Evolutionary conservation across 208 protist genomes (phyloP).

Genomic region (Acanthamoeba triangularis): DNA sequence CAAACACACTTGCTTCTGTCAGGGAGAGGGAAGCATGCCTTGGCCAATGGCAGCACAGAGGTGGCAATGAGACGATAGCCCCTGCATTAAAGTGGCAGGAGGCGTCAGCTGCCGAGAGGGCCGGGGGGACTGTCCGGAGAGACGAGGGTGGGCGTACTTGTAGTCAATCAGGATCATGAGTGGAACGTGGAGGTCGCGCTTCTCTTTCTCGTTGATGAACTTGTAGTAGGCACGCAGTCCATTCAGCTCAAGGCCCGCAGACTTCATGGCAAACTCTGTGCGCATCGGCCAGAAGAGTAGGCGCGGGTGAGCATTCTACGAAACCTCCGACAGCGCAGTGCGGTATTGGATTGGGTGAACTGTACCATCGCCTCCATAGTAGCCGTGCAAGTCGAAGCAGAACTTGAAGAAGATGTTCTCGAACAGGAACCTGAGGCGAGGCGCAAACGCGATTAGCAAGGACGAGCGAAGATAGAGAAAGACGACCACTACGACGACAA

Average conservation of each 20-base stretch:
- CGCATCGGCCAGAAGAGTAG: no score
- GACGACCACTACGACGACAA: no score
- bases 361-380: constrained; percentile 86
- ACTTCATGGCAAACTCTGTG: constrained; percentile 74
- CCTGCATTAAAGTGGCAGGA: neutral
- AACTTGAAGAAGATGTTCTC: constrained; percentile 82
- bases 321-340: no score
- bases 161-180: constrained; percentile 76
- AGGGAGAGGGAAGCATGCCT: neutral
- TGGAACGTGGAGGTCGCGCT: constrained; percentile 44
- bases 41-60: constrained; percentile 61
- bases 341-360: neutral
- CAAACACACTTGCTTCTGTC: neutral
- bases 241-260: constrained; percentile 53
- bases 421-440: constrained; percentile 69
- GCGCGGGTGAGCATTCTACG: no score
- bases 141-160: neutral
- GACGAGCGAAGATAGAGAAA: neutral
- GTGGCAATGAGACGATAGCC: constrained; percentile 74
- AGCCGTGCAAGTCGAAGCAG: constrained; percentile 82
- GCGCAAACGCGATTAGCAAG: neutral
- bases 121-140: neutral
- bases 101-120: neutral
- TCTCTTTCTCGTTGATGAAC: constrained; percentile 56
- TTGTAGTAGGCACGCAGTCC: constrained; percentile 61